Conservation (phyloP, 305 asterid genomes). For the Plantago lanceolata region DNA sequence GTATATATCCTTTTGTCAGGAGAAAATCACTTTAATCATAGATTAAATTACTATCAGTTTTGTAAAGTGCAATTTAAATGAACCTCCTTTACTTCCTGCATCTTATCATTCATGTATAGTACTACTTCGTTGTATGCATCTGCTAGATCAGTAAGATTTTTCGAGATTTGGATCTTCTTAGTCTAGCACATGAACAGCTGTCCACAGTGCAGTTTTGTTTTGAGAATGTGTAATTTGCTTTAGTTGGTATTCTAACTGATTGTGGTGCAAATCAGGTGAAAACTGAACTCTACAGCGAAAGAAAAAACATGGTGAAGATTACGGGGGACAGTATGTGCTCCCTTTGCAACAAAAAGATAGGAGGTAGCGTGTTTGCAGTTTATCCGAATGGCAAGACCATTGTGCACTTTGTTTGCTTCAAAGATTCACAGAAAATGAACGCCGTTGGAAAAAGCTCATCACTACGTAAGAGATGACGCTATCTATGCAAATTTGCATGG, state of each 20-base stretch:
- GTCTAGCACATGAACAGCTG: not conserved
- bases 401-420: conserved; percentile 88
- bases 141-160: not conserved
- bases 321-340: conserved; percentile 82
- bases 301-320: conserved; percentile 67
- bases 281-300: conserved; percentile 65
- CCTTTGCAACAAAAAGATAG: conserved; percentile 91
- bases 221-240: not conserved
- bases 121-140: not conserved
- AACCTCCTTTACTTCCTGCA: not conserved
- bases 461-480: conserved; percentile 46
- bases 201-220: too few relatives aligned
- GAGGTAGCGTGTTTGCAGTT: conserved; percentile 90
- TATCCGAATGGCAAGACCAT: conserved; percentile 88
- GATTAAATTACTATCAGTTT: too few relatives aligned
- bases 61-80: not conserved
- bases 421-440: conserved; percentile 86
- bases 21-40: too few relatives aligned
- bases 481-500: not conserved
- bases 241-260: not conserved
- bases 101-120: not conserved
- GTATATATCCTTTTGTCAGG: conserved; percentile 34
- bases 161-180: not conserved
- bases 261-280: conserved; percentile 48
- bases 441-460: conserved; percentile 60